Conservation (phyloP, 78 protist species). For the slime mould (Dictyostelium discoideum) region dicty_2.7 NC_007089.4:5616001-5616500, state of each 20-base stretch:
- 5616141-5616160: background rate
- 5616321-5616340: background rate
- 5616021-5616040: background rate
- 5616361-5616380: background rate
- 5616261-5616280: background rate
- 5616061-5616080: background rate
- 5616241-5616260: constrained; percentile 5
- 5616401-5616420: background rate
- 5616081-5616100: background rate
- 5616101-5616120: background rate
- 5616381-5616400: background rate
- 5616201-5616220: background rate
- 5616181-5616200: background rate
- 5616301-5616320: background rate
- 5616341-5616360: background rate
- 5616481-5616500: background rate
- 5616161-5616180: background rate
- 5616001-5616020: background rate
- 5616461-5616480: too few species aligned
- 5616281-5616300: background rate
- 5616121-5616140: background rate
- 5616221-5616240: background rate
- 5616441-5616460: background rate
- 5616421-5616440: background rate
- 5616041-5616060: background rate